Evolutionary conservation across 192 early-diverging fungal genomes (phyloP).

Genomic region (Glomus cerebriforme): DNA sequence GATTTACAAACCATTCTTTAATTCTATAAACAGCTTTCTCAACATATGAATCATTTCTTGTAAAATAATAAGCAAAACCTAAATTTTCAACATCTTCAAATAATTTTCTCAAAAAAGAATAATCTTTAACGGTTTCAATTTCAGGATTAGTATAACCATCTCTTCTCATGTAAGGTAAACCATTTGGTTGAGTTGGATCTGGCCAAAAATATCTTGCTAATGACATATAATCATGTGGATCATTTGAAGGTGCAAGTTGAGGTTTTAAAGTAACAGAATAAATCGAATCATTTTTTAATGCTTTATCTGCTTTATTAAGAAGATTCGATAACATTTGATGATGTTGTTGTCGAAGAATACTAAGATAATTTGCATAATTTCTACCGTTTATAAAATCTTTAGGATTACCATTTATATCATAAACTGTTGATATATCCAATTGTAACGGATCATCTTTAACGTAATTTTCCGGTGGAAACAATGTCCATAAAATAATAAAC

Average conservation of each 20-base stretch:
- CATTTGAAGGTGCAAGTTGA: constrained; percentile 45
- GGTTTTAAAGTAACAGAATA: constrained; percentile 57
- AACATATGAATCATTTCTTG: constrained; percentile 48
- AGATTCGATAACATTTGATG: neutral
- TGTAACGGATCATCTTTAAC: too few species aligned
- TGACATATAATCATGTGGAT: constrained; percentile 62
- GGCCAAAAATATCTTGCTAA: constrained; percentile 65
- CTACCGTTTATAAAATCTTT: neutral
- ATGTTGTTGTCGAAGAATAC: neutral
- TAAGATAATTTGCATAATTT: neutral
- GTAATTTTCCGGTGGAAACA: neutral
- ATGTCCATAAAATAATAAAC: neutral
- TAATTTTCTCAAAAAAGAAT: constrained; percentile 42
- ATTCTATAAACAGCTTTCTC: constrained; percentile 42
- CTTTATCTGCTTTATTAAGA: constrained; percentile 29
- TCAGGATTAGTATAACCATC: constrained; percentile 60
- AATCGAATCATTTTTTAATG: constrained; percentile 38
- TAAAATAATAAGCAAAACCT: constrained; percentile 58
- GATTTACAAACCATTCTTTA: constrained; percentile 58
- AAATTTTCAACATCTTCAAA: constrained; percentile 46
- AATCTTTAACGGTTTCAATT: constrained; percentile 46
- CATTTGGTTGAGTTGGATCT: constrained; percentile 32
- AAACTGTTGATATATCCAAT: too few species aligned
- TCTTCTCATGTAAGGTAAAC: constrained; percentile 51
- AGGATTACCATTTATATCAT: neutral